phyloP scores from a whole-genome alignment of 129 eudicot genomes.

The Escallonia rubra region DNA sequence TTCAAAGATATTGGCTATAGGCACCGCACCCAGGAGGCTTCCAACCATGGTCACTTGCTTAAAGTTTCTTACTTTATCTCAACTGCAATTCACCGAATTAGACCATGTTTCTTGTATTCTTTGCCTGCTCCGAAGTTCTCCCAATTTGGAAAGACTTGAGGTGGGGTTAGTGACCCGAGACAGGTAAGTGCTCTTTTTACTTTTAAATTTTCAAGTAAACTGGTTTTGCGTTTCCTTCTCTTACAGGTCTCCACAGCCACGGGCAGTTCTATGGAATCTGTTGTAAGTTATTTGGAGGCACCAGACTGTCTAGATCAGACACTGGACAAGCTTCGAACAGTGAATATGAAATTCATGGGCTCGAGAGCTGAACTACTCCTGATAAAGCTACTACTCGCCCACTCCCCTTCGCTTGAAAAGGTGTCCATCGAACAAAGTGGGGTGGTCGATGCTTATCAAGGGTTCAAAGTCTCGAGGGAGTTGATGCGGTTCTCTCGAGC shows the following conservation, averaged over 20 bases:
- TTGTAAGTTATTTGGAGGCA: not conserved
- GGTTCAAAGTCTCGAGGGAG: not conserved
- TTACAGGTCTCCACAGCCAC: not conserved
- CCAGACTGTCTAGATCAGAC: not conserved
- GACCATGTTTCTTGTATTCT: conserved; percentile 1
- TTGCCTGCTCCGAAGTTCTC: conserved; percentile 16
- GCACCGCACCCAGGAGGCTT: not conserved
- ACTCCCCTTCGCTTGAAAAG: not conserved
- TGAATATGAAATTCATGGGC: not conserved
- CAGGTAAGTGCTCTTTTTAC: not conserved
- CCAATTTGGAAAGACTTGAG: conserved; percentile 6
- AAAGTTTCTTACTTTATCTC: not conserved
- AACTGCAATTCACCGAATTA: not conserved
- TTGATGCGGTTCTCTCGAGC: conserved; percentile 10
- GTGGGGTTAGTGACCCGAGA: not conserved
- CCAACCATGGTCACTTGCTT: not conserved
- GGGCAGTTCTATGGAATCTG: not conserved
- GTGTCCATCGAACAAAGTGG: not conserved
- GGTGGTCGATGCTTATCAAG: no score
- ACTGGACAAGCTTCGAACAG: not conserved
- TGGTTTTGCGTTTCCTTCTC: not conserved
- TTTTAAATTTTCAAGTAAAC: not conserved
- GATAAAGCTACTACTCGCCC: conserved; percentile 1
- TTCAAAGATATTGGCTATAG: conserved; percentile 1
- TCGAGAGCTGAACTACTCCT: not conserved